Evolutionary conservation across 106 monocot genomes (phyloP).

Genomic region (Dioscorea dumetorum): DNA sequence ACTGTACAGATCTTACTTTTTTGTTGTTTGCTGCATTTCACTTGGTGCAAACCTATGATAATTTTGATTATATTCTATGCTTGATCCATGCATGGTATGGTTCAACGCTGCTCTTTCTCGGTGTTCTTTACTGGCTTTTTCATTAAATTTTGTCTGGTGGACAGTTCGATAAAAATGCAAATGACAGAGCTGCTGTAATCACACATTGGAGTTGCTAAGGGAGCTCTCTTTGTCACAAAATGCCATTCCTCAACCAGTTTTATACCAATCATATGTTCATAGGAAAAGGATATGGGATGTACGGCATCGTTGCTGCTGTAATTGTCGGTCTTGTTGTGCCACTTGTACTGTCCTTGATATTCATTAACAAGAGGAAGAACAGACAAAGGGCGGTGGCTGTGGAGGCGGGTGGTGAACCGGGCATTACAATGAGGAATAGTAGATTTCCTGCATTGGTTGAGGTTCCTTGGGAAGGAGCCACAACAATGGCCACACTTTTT

Average conservation of each 20-base stretch:
- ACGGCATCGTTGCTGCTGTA: background rate
- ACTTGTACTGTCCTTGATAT: background rate
- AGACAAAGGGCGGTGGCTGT: background rate
- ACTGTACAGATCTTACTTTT: too few relatives aligned
- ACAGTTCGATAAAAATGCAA: background rate
- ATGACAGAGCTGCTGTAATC: background rate
- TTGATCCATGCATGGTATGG: background rate
- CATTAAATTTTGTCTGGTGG: background rate
- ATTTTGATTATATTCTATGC: background rate
- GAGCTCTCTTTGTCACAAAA: background rate
- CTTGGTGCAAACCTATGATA: too few relatives aligned
- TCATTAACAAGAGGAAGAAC: background rate
- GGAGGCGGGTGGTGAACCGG: background rate
- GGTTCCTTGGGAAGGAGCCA: background rate
- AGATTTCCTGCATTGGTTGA: background rate
- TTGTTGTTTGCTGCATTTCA: too few relatives aligned
- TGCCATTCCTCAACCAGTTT: background rate
- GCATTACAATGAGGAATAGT: background rate
- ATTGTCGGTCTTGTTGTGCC: conserved; percentile 3
- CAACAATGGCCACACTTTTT: conserved; percentile 16
- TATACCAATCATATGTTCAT: background rate
- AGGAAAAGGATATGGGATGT: conserved; percentile 3
- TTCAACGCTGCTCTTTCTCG: background rate
- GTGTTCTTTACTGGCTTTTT: background rate
- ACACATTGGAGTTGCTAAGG: background rate